Evolutionary conservation across 2,329 filamentous ascomycete genomes (phyloP), one percentile per base, ranked within the genome.

Genomic region (Podosphaera fusca): DNA sequence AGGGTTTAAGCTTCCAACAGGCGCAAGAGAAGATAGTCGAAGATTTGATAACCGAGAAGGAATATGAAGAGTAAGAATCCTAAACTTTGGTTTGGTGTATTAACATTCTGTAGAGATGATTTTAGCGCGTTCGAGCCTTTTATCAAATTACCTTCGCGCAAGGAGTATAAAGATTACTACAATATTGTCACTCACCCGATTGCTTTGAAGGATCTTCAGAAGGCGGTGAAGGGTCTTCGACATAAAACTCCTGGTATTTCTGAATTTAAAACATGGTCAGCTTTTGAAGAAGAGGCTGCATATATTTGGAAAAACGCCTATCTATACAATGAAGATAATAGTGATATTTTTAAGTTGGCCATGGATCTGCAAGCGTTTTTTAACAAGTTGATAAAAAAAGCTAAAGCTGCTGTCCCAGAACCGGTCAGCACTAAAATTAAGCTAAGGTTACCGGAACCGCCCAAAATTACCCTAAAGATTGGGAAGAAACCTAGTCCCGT

Each of bases 271-370:
- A 84, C 74, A 55, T 95, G 89, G 89, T 76, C 81, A 58, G 76
- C 81, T 0, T 87, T 95, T 62, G 87, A 87, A 67, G 81, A 88
- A 56, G 85, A 85, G 64, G 76, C 86, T 10, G 85, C 81, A 64
- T 75, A 86, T 56, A 81, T 95, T 49, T 95, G 89, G 89, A 77
- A 76, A 54, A 95, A 95, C 68, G 87, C 88, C 0, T 84, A 81
- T 64, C 83, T 83, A 59, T 95, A 90, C 73, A 95, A 95, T 63
- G 87, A 95, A 68, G 88, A 95, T 66, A 85, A 84, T 3, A 95
- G 89, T 65, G 84, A 87, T 14, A 89, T 95, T 55, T 87, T 82
- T 61, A 74, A 78, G 30, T 73, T 92, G 59, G 87, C 87, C 0
- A 78, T 81, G 54, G 81, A 92, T 59, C 77, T 95, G 5, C 82